Evolutionary conservation across 768 basidiomycete genomes (phyloP), one percentile per base, ranked within the genome.

Genomic region (Imleria badia): DNA sequence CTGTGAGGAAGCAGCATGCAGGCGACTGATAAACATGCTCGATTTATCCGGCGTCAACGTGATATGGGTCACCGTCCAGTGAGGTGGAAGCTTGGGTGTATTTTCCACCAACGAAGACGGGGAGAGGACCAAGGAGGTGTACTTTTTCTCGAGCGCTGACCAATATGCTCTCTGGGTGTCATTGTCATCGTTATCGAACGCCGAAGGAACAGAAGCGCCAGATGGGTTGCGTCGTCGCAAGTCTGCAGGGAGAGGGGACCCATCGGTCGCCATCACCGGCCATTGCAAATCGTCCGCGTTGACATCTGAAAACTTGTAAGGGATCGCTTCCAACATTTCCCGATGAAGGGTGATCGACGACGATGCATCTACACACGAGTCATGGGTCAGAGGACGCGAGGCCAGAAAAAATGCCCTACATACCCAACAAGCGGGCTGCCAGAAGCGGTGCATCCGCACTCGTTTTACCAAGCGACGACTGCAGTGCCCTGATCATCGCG

Each of bases 41-140:
- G 82, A 86, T 58, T 84, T 85, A 63, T 97, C 93, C 2, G 89
- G 83, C 0, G 91, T 87, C 51, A 98, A 78, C 64, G 80, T 89
- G 60, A 98, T 84, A 56, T 87, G 90, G 54, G 97, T 75, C 20
- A 93, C 79, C 6, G 85, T 87, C 95, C 96, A 98, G 55, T 86
- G 81, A 3, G 64, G 51, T 0, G 96, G 94, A 2, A 98, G 74
- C 13, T 67, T 67, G 29, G 74, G 66, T 23, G 75, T 74, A 6
- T 72, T 76, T 3, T 73, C 65, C 19, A 81, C 74, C 38, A 84
- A 67, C 7, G 72, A 66, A 3, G 75, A 63, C 15, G 59, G 65
- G 0, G 63, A 67, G 22, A 67, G 47, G 17, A 55, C 50, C 6
- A 63, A 22, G 3, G 66, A 59, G 0, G 75, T 61, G 58, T 91